A percentile compares a stretch with the other conserved stretches of the same genome.
Conservation (phyloP, 1,284 basidiomycete genomes). For the Tranzscheliella williamsii region DNA sequence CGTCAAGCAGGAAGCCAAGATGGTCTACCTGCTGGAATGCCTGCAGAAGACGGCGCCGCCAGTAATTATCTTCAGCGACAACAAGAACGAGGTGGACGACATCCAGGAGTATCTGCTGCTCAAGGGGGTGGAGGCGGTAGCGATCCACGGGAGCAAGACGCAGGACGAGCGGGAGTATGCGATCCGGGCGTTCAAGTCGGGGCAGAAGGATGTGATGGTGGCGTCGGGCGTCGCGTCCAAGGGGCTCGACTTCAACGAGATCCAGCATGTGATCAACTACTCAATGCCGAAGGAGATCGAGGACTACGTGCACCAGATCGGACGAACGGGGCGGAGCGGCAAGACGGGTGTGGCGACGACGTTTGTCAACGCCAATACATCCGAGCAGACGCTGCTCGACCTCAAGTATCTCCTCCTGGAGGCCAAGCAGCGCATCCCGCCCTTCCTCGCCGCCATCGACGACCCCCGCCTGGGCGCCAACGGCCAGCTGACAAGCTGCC, state of each 20-base stretch:
- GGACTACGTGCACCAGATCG: slow-evolving; percentile 80
- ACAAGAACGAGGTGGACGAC: slow-evolving; percentile 99
- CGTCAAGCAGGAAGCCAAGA: slow-evolving; percentile 98
- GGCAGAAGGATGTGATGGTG: slow-evolving; percentile 98
- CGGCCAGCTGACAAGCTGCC: slow-evolving; percentile 80
- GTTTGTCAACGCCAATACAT: slow-evolving; percentile 97
- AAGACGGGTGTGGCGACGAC: slow-evolving; percentile 99
- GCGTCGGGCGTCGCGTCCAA: slow-evolving; percentile 96
- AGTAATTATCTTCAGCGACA: slow-evolving; percentile 96
- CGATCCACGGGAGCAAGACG: slow-evolving; percentile 95
- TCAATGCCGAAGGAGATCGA: slow-evolving; percentile 99
- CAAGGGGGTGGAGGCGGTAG: slow-evolving; percentile 97
- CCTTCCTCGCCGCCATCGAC: slow-evolving; percentile 88
- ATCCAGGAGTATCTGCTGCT: slow-evolving; percentile 96
- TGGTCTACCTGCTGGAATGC: slow-evolving; percentile 97
- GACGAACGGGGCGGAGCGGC: slow-evolving; percentile 93
- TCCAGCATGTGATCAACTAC: slow-evolving; percentile 96
- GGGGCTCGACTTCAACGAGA: slow-evolving; percentile 96
- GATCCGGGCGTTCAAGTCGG: slow-evolving; percentile 93
- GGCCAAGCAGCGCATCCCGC: slow-evolving; percentile 95
- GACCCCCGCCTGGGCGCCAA: slow-evolving; percentile 76
- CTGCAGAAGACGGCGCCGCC: slow-evolving; percentile 98
- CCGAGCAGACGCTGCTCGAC: slow-evolving; percentile 93
- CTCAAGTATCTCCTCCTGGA: slow-evolving; percentile 96
- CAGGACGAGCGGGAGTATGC: slow-evolving; percentile 99